Conservation (phyloP, 1,139 yeast species). For the Spathaspora sp. region DNA sequence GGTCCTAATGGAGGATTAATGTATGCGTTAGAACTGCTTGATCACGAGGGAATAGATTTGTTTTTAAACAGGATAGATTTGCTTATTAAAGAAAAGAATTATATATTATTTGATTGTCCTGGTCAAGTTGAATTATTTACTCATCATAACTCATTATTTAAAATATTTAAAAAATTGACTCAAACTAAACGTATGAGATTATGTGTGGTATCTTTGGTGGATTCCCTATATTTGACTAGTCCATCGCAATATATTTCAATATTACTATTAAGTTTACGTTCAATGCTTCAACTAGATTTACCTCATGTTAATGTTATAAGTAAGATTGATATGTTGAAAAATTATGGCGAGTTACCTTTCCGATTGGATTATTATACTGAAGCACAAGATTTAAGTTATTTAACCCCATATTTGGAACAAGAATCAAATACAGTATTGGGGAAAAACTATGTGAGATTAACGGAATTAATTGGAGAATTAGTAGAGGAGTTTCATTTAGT, state of each 20-base stretch:
- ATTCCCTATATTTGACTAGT: slow-evolving; percentile 78
- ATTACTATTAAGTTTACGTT: slow-evolving; percentile 73
- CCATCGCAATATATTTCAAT: slow-evolving; percentile 93
- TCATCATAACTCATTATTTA: slow-evolving; percentile 40
- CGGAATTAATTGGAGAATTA: slow-evolving; percentile 78
- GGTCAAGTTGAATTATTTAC: slow-evolving; percentile 52
- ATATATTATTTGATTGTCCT: slow-evolving; percentile 84
- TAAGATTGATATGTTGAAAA: slow-evolving; percentile 78
- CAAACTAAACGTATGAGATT: slow-evolving; percentile 64
- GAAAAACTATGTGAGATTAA: slow-evolving; percentile 62
- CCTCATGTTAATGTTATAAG: slow-evolving; percentile 60
- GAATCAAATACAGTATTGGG: slow-evolving; percentile 68
- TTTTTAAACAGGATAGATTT: slow-evolving; percentile 59
- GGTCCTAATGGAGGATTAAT: slow-evolving; percentile 98
- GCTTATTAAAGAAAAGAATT: slow-evolving; percentile 59
- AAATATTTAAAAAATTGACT: slow-evolving; percentile 34
- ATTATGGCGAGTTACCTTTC: slow-evolving; percentile 63
- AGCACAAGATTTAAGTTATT: slow-evolving; percentile 74
- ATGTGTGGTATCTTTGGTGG: slow-evolving; percentile 86
- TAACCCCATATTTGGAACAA: slow-evolving; percentile 67
- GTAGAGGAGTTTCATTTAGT: slow-evolving; percentile 87
- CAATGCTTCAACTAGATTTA: slow-evolving; percentile 46
- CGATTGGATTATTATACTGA: slow-evolving; percentile 85
- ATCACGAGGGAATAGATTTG: slow-evolving; percentile 45
- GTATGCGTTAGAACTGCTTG: slow-evolving; percentile 77